Evolutionary conservation across 371 early-diverging fungal species (phyloP).

Genomic region (Zychaea mexicana): DNA sequence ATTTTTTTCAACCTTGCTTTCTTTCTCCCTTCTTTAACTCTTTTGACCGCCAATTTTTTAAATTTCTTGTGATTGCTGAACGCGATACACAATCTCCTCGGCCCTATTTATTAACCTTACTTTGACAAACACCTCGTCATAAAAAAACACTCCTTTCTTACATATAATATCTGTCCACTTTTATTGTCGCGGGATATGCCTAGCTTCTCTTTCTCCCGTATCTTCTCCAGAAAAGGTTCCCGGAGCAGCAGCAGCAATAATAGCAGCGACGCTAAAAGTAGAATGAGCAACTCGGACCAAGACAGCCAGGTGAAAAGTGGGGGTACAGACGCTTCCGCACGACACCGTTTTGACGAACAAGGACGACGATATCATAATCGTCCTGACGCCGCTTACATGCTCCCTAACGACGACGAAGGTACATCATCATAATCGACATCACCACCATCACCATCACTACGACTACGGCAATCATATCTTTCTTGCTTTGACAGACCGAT

Average conservation of each 20-base stretch:
- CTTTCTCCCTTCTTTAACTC: not conserved
- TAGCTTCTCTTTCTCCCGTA: not conserved
- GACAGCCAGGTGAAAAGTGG: not conserved
- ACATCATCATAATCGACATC: not conserved
- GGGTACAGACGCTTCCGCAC: slow-evolving; percentile 2
- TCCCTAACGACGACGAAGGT: slow-evolving; percentile 58
- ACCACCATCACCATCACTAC: not conserved
- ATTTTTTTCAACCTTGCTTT: not conserved
- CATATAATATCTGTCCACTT: no score
- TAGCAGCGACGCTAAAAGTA: not conserved
- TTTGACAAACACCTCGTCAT: no score
- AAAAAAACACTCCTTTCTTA: no score
- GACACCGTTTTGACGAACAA: slow-evolving; percentile 28
- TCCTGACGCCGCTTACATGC: slow-evolving; percentile 44
- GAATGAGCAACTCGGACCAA: not conserved
- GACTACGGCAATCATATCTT: not conserved
- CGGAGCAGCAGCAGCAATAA: not conserved
- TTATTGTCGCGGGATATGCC: not conserved
- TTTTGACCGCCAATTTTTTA: no score
- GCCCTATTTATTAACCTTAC: no score
- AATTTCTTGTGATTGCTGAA: no score
- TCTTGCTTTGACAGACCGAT: not conserved
- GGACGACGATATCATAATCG: slow-evolving; percentile 52
- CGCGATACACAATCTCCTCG: no score
- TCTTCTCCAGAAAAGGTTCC: not conserved